Evolutionary conservation across 192 early-diverging fungal species (phyloP).

Genomic region (Entophlyctis luteolus): DNA sequence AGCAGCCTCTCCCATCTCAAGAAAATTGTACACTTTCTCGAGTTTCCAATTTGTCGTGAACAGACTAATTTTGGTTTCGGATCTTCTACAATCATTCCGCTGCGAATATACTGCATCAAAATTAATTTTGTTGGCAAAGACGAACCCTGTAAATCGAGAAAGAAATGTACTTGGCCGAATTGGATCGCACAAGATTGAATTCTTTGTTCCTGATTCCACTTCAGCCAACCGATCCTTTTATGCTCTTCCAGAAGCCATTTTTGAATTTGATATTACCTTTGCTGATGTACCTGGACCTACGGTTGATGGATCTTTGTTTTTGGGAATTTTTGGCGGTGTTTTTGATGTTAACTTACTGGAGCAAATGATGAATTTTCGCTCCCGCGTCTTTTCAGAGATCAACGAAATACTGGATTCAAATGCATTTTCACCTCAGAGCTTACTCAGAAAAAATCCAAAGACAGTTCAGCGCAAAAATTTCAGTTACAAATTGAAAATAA

Average conservation of each 20-base stretch:
- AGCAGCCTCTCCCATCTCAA: too few relatives aligned
- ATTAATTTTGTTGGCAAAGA: not conserved
- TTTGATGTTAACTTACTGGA: conserved; percentile 68
- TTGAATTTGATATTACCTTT: not conserved
- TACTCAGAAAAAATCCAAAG: not conserved
- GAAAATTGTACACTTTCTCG: too few relatives aligned
- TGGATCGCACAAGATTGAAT: conserved; percentile 40
- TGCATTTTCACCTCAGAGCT: conserved; percentile 41
- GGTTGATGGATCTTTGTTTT: conserved; percentile 7
- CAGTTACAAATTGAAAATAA: conserved; percentile 58
- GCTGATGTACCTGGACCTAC: not conserved
- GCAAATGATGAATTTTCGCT: conserved; percentile 74
- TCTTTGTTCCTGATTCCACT: conserved; percentile 25
- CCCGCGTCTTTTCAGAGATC: conserved; percentile 66
- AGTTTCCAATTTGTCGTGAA: conserved; percentile 57
- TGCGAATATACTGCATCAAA: conserved; percentile 17
- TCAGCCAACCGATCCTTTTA: not conserved
- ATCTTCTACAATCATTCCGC: conserved; percentile 61
- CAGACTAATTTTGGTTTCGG: conserved; percentile 53
- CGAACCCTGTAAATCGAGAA: too few relatives aligned
- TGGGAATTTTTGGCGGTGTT: conserved; percentile 25
- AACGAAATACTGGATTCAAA: conserved; percentile 71
- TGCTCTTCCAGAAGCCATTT: not conserved
- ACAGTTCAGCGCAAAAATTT: conserved; percentile 16
- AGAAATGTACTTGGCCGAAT: conserved; percentile 9